Evolutionary conservation across 495 filamentous ascomycete genomes (phyloP).

Genomic region (Annulohypoxylon moriforme): DNA sequence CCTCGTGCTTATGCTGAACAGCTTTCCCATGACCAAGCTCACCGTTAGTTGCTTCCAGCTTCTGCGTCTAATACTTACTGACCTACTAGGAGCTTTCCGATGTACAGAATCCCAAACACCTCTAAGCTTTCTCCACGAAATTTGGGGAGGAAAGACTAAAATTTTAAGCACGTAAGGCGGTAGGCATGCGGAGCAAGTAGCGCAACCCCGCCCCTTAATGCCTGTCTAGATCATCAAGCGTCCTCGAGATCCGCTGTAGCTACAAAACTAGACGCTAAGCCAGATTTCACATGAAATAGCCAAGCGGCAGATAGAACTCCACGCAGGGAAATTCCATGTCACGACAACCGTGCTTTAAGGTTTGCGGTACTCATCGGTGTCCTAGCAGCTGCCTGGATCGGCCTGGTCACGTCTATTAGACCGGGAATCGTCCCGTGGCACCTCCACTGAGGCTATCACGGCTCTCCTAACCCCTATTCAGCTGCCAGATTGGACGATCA

Average conservation of each 20-base stretch:
- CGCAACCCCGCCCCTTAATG: not conserved
- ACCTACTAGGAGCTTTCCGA: not conserved
- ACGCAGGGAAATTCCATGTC: conserved; percentile 29
- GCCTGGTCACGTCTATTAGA: conserved; percentile 3
- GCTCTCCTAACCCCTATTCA: conserved; percentile 17
- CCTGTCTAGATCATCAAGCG: not conserved
- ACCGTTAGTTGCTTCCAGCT: not conserved
- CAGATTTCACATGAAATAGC: conserved; percentile 32
- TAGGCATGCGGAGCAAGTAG: not conserved
- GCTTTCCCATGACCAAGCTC: not conserved
- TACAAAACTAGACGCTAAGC: not conserved
- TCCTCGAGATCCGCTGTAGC: conserved; percentile 2
- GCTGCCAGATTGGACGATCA: conserved; percentile 6
- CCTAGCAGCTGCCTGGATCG: conserved; percentile 18
- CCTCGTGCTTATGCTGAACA: not conserved
- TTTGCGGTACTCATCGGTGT: conserved; percentile 26
- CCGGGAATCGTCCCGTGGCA: not conserved
- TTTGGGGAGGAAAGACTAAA: not conserved
- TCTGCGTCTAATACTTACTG: not conserved
- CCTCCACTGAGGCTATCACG: conserved; percentile 14
- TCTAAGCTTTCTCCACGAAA: not conserved
- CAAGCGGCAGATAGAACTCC: not conserved
- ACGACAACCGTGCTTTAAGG: conserved; percentile 11
- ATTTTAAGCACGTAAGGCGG: not conserved
- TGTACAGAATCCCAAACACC: not conserved